Conservation (phyloP, 2,329 filamentous ascomycete species). For the Aphanocladium album region DNA sequence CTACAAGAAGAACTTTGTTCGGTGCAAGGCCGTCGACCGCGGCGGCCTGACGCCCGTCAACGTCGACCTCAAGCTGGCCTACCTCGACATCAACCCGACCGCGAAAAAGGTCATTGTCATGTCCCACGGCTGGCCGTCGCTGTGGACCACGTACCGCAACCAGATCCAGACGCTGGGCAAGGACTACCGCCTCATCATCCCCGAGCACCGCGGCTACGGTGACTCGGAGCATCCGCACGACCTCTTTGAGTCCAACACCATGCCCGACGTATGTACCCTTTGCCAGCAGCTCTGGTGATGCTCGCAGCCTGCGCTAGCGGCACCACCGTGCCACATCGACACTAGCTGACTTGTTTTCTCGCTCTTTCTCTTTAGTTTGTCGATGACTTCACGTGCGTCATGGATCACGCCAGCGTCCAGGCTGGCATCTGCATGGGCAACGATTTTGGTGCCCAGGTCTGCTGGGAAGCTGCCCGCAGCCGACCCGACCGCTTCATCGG, state of each 20-base stretch:
- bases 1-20: constrained; percentile 3
- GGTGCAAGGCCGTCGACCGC: constrained; percentile 3
- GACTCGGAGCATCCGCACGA: constrained; percentile 10
- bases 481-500: constrained; percentile 13
- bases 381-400: constrained; percentile 10
- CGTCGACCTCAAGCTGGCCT: constrained; percentile 4
- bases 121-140: constrained; percentile 12
- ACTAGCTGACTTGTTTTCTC: too few relatives aligned
- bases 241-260: constrained; percentile 13
- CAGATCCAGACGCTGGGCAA: constrained; percentile 10
- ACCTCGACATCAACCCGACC: constrained; percentile 13
- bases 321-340: too few relatives aligned
- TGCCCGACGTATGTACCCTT: constrained; percentile 9
- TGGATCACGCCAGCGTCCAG: constrained; percentile 5
- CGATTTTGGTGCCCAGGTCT: constrained; percentile 13
- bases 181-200: constrained; percentile 12
- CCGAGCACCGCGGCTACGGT: constrained; percentile 8
- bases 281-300: neutral
- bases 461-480: constrained; percentile 13
- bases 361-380: neutral
- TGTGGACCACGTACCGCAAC: constrained; percentile 13
- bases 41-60: constrained; percentile 2
- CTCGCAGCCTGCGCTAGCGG: too few relatives aligned
- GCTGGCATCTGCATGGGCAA: constrained; percentile 14
- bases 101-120: constrained; percentile 12